Base-by-base conservation (phyloP, 2,329 filamentous ascomycete species). In the Gaeumannomyces sp. region DNA sequence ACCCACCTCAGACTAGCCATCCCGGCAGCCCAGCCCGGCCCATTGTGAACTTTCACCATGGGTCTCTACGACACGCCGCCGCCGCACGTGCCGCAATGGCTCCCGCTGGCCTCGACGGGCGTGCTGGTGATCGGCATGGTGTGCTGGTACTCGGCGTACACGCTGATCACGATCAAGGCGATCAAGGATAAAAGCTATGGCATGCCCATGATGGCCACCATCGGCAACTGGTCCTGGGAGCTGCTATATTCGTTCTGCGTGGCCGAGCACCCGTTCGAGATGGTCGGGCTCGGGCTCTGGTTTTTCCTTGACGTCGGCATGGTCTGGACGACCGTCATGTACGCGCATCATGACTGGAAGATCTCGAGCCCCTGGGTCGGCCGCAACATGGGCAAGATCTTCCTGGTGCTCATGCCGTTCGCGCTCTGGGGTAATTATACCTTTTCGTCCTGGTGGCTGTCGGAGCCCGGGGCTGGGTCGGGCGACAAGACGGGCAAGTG, bases 201-300 rank as follows among this genome's bases (percentile, higher is more conserved):
- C 57, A 81, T 84, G 72, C 81, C 82, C 0, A 69, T 83, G 14
- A 70, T 82, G 60, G 76, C 79, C 0, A 77, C 84, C 19, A 77
- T 78, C n/a, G 68, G 80, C 69, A 84, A 85, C 66, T 75, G 84
- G 38, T 78, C 77, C 4, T 84, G 82, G 81, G 82, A 85, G 69
- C 70, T 81, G 3, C 73, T 85, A 64, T 82, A 81, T 71, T 76
- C 76, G 1, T 72, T 82, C 38, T 80, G 75, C 67, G 79, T 84
- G n/a, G 75, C 77, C 64, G 80, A 83, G 66, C 71, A 73, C 6
- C 69, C 71, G 2, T 69, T 81, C 11, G 82, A 84, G 69, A 73
- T 73, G 16, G 67, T 73, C n/a, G 79, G 80, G 33, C 83, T 84
- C 70, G 68, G 67, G 0, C 65, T 79, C 60, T 84, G 83, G 82